A percentile compares a stretch with the other conserved stretches of the same genome.
These are phyloP conservation scores for Dendrostoma leiphaemia DNA, from an alignment of 2,329 filamentous ascomycete species.

Conservation along the genomic window DNA sequence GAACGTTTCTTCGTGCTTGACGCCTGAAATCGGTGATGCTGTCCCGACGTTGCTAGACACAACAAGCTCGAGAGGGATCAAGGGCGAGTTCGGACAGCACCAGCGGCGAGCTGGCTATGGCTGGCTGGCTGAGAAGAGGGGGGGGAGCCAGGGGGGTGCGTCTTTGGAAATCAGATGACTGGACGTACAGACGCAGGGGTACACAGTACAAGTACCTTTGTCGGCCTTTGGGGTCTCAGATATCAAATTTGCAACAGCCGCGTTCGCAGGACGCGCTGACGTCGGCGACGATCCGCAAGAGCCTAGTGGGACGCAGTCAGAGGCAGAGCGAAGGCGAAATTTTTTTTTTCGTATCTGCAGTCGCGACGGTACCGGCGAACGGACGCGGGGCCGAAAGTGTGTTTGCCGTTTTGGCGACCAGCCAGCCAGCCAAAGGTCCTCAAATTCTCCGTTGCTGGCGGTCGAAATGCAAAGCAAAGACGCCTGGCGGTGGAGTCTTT, in stretches of 20 bases:
- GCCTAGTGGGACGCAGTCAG: background rate
- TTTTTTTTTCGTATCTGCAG: background rate
- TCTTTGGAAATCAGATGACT: too few relatives aligned
- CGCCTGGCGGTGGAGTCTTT: slow-evolving; percentile 1
- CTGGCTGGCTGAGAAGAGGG: too few relatives aligned
- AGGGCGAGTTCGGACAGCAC: too few relatives aligned
- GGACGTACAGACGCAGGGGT: background rate
- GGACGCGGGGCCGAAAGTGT: background rate
- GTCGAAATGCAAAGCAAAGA: slow-evolving; percentile 7
- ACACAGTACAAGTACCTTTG: too few relatives aligned
- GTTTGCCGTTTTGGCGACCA: too few relatives aligned
- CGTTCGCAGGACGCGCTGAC: slow-evolving; percentile 7
- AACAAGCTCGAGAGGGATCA: too few relatives aligned
- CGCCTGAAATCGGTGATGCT: background rate
- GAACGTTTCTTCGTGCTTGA: background rate
- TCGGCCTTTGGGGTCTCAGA: background rate
- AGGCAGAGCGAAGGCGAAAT: background rate
- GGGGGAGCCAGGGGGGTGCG: too few relatives aligned
- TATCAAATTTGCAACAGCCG: background rate
- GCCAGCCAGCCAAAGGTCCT: too few relatives aligned
- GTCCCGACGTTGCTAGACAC: too few relatives aligned
- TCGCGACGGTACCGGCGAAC: background rate
- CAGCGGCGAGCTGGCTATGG: too few relatives aligned
- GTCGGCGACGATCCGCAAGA: slow-evolving; percentile 12
- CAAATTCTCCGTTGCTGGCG: slow-evolving; percentile 11